phyloP scores from a whole-genome alignment of 2,329 filamentous ascomycete genomes.

The Fusarium multiceps region DNA sequence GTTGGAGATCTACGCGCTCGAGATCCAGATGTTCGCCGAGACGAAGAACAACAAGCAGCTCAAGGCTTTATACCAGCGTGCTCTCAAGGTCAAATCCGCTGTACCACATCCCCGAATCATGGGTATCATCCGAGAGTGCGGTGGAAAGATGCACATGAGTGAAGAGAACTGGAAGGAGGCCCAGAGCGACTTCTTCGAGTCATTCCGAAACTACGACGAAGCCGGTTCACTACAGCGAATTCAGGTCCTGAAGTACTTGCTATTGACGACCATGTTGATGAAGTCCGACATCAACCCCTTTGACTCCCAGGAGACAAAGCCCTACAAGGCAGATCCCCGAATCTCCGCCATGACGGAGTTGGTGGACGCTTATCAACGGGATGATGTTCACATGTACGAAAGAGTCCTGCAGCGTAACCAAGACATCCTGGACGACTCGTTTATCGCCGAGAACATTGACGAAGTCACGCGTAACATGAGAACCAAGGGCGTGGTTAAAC shows the following conservation, averaged over 20 bases:
- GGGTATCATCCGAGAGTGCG: conserved; percentile 98
- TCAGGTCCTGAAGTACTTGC: conserved; percentile 95
- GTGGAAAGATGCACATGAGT: conserved; percentile 99
- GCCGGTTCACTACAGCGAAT: conserved; percentile 95
- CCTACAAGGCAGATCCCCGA: conserved; percentile 93
- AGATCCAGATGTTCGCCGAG: conserved; percentile 99
- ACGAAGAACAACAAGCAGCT: conserved; percentile 97
- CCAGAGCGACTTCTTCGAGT: conserved; percentile 98
- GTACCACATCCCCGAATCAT: conserved; percentile 99
- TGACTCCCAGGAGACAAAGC: conserved; percentile 98
- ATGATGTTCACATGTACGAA: conserved; percentile 94
- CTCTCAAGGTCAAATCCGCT: conserved; percentile 92
- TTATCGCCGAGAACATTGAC: conserved; percentile 99
- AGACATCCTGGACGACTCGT: conserved; percentile 89
- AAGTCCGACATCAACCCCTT: conserved; percentile 99
- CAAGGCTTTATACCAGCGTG: conserved; percentile 91
- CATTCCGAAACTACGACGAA: conserved; percentile 98
- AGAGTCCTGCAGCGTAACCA: conserved; percentile 86
- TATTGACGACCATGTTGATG: conserved; percentile 98
- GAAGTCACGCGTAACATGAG: conserved; percentile 98
- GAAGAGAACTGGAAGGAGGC: conserved; percentile 99
- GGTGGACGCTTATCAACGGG: conserved; percentile 94
- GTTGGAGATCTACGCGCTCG: conserved; percentile 93
- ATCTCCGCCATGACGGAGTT: conserved; percentile 98
- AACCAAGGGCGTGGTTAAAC: conserved; percentile 91